phyloP scores from a whole-genome alignment of 805 yeast species.

The Yamadazyma scolyti region DNA sequence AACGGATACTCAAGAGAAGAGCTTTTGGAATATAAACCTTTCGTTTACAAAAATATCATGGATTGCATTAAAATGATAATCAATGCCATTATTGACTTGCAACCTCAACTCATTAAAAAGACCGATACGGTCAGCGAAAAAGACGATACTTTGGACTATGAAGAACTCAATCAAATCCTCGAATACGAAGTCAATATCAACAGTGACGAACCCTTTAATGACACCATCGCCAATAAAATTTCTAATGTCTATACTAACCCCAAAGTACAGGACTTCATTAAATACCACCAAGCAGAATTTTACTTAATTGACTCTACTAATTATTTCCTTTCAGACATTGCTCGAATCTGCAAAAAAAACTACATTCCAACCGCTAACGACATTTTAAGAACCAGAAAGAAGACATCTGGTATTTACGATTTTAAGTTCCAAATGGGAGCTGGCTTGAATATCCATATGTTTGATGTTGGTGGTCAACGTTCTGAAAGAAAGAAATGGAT shows the following conservation, averaged over 20 bases:
- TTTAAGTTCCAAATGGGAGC: slow-evolving; percentile 71
- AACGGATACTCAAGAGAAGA: slow-evolving; percentile 72
- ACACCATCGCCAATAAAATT: slow-evolving; percentile 46
- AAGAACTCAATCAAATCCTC: slow-evolving; percentile 42
- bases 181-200: slow-evolving; percentile 51
- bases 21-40: slow-evolving; percentile 67
- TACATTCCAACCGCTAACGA: slow-evolving; percentile 76
- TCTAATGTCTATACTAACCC: slow-evolving; percentile 52
- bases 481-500: slow-evolving; percentile 97
- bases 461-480: slow-evolving; percentile 94
- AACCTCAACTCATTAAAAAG: slow-evolving; percentile 32
- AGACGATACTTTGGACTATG: slow-evolving; percentile 18
- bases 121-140: neutral
- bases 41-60: slow-evolving; percentile 71
- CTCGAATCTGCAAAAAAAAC: slow-evolving; percentile 53
- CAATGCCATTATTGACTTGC: slow-evolving; percentile 57
- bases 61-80: slow-evolving; percentile 73
- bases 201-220: slow-evolving; percentile 51
- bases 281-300: slow-evolving; percentile 62
- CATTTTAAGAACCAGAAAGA: slow-evolving; percentile 81
- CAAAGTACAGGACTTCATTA: slow-evolving; percentile 54
- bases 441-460: slow-evolving; percentile 42
- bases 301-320: slow-evolving; percentile 83
- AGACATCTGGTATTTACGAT: slow-evolving; percentile 90
- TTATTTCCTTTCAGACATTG: slow-evolving; percentile 67